Evolutionary conservation across 306 rosid species (phyloP).

Genomic region (Inga leiocalycina): DNA sequence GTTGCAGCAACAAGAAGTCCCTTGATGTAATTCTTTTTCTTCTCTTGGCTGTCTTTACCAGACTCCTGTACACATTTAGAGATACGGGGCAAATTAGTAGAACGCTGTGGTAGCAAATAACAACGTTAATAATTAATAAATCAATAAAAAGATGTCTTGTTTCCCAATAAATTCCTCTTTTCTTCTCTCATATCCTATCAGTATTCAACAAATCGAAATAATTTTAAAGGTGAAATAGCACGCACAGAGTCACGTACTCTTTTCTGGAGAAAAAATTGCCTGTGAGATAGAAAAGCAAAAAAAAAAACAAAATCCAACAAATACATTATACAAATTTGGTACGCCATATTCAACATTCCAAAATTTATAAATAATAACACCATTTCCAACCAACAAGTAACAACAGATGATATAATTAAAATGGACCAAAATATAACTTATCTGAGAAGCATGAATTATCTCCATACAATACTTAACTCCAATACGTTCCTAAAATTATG

Average conservation of each 20-base stretch:
- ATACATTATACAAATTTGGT: not conserved
- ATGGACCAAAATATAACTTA: conserved; percentile 3
- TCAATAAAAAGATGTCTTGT: not conserved
- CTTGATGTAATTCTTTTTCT: conserved; percentile 85
- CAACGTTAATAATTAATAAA: conserved; percentile 13
- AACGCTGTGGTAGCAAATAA: conserved; percentile 18
- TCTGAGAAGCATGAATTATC: conserved; percentile 6
- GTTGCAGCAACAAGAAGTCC: conserved; percentile 92
- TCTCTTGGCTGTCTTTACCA: conserved; percentile 95
- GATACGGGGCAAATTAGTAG: conserved; percentile 16
- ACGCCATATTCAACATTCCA: not conserved
- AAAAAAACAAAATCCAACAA: not conserved
- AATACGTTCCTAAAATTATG: not conserved
- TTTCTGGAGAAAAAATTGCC: conserved; percentile 9
- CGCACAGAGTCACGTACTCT: not conserved
- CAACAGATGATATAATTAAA: not conserved
- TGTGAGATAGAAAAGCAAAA: not conserved
- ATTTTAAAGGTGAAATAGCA: conserved; percentile 16
- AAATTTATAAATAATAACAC: not conserved
- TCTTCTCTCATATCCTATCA: conserved; percentile 16
- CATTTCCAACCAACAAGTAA: conserved; percentile 9
- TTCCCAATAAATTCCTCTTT: conserved; percentile 12
- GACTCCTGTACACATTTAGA: conserved; percentile 68
- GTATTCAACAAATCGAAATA: conserved; percentile 2
- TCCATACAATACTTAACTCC: not conserved